These are phyloP conservation scores for Flagelloscypha sp. DNA, from an alignment of 768 basidiomycete species.

Conservation along the genomic window DNA sequence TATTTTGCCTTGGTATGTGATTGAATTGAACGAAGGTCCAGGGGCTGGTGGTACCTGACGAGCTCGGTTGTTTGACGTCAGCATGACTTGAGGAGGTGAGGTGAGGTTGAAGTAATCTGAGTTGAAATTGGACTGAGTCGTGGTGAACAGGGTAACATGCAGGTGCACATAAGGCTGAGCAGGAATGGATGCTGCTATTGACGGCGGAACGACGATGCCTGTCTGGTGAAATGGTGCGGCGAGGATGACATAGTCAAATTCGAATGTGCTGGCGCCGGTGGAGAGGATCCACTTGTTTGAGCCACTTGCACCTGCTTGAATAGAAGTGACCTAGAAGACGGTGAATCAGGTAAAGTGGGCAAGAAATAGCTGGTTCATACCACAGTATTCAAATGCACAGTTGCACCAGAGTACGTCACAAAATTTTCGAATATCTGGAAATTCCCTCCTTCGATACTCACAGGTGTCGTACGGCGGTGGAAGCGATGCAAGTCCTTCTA, in stretches of 20 bases:
- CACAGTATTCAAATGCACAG: conserved; percentile 65
- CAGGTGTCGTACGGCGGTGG: conserved; percentile 59
- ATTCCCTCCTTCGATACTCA: conserved; percentile 70
- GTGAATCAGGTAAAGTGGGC: no score
- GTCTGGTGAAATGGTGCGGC: conserved; percentile 80
- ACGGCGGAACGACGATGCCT: conserved; percentile 41
- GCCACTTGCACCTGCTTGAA: conserved; percentile 33
- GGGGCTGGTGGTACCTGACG: conserved; percentile 43
- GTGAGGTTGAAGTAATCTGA: conserved; percentile 63
- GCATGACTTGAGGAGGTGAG: conserved; percentile 47
- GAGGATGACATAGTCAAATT: conserved; percentile 72
- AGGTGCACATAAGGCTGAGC: conserved; percentile 73
- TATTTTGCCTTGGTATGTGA: conserved; percentile 68
- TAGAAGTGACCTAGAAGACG: conserved; percentile 49
- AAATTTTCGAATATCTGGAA: conserved; percentile 80
- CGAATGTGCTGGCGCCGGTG: conserved; percentile 34
- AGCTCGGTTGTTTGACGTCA: conserved; percentile 65
- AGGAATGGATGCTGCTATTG: conserved; percentile 47
- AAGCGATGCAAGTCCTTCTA: conserved; percentile 72
- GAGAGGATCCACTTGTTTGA: conserved; percentile 46
- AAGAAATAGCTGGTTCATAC: no score
- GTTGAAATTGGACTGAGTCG: conserved; percentile 52
- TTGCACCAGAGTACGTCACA: conserved; percentile 59
- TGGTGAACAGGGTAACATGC: conserved; percentile 83
- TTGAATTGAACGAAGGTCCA: conserved; percentile 77